Conservation (phyloP, 208 protist genomes). For the Blechomonas ayalai region DNA sequence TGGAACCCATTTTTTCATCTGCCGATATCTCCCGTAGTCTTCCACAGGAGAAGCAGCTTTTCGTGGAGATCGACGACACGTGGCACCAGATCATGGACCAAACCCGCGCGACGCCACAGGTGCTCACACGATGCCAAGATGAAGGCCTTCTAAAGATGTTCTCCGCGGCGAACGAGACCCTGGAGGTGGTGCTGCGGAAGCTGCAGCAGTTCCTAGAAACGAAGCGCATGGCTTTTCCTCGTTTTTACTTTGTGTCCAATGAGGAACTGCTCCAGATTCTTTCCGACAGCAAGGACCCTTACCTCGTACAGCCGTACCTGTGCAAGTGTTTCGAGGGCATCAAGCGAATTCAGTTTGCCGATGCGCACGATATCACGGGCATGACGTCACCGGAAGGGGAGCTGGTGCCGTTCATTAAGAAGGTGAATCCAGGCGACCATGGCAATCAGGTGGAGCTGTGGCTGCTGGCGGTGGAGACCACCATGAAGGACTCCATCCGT, state of each 20-base stretch:
- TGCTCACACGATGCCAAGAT: slow-evolving; percentile 85
- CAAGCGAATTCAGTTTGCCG: slow-evolving; percentile 86
- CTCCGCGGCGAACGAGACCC: slow-evolving; percentile 83
- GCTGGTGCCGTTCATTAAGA: slow-evolving; percentile 69
- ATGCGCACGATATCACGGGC: slow-evolving; percentile 86
- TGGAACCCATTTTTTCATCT: slow-evolving; percentile 95
- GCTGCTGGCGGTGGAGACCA: slow-evolving; percentile 89
- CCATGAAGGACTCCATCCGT: slow-evolving; percentile 87
- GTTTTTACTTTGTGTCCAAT: slow-evolving; percentile 97
- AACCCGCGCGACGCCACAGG: slow-evolving; percentile 75
- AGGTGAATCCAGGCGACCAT: slow-evolving; percentile 80
- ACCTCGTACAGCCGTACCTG: slow-evolving; percentile 93
- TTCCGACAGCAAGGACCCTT: slow-evolving; percentile 93
- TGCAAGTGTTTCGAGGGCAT: slow-evolving; percentile 97
- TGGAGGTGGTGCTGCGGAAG: slow-evolving; percentile 95
- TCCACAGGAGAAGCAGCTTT: slow-evolving; percentile 92
- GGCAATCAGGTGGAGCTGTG: slow-evolving; percentile 94
- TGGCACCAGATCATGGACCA: slow-evolving; percentile 93
- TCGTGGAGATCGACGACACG: slow-evolving; percentile 89
- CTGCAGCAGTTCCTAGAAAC: slow-evolving; percentile 98
- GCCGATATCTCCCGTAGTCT: slow-evolving; percentile 95
- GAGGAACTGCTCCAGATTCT: slow-evolving; percentile 96
- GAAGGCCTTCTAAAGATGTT: slow-evolving; percentile 91
- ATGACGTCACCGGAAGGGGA: slow-evolving; percentile 92
- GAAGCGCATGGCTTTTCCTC: slow-evolving; percentile 94